Evolutionary conservation across 306 rosid species (phyloP).

Genomic region (Urtica urens): DNA sequence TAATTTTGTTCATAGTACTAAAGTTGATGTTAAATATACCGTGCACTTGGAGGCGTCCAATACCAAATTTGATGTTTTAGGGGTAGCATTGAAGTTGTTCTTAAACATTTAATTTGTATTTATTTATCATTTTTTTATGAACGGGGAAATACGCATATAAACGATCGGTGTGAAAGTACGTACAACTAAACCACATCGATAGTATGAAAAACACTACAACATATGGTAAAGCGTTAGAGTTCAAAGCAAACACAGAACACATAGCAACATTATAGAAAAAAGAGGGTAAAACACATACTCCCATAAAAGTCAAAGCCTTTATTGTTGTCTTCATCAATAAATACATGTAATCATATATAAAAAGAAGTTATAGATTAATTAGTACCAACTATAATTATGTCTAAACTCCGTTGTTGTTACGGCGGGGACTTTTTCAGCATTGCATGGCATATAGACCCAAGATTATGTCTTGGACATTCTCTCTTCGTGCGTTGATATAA

Average conservation of each 20-base stretch:
- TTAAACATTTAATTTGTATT: too few relatives aligned
- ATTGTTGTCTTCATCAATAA: slow-evolving; percentile 38
- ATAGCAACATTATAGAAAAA: slow-evolving; percentile 8
- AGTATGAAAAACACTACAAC: background rate
- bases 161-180: too few relatives aligned
- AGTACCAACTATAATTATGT: slow-evolving; percentile 9
- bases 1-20: too few relatives aligned
- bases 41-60: too few relatives aligned
- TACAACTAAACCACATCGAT: too few relatives aligned
- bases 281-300: slow-evolving; percentile 20
- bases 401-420: slow-evolving; percentile 65
- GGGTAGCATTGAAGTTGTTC: too few relatives aligned
- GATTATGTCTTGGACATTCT: slow-evolving; percentile 21
- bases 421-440: slow-evolving; percentile 34
- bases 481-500: slow-evolving; percentile 25
- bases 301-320: slow-evolving; percentile 72
- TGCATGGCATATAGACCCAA: slow-evolving; percentile 5
- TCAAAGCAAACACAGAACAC: slow-evolving; percentile 10
- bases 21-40: too few relatives aligned
- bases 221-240: background rate
- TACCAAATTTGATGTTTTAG: too few relatives aligned
- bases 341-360: slow-evolving; percentile 8
- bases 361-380: slow-evolving; percentile 1
- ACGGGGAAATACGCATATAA: too few relatives aligned
- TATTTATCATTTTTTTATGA: too few relatives aligned